Base-by-base conservation (phyloP, 495 filamentous ascomycete species). In the Pyrenula massariospora region DNA sequence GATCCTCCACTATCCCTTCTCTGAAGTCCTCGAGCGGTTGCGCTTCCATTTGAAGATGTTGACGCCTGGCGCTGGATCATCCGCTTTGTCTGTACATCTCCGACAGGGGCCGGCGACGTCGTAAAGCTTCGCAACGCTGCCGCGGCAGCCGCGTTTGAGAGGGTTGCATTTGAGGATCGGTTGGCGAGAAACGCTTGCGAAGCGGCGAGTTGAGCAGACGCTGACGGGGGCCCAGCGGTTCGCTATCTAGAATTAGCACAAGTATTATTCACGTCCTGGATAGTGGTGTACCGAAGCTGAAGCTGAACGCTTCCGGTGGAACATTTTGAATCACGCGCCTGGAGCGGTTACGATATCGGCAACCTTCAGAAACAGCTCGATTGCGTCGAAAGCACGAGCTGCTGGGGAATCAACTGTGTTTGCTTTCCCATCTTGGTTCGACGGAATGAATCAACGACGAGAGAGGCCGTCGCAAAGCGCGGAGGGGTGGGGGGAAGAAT, bases 71-170 rank as follows among this genome's bases (percentile, higher is more conserved):
- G 82, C 60, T 86, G 83, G 56, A 84, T 61, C 65, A 88, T 93
- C 56, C 91, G 87, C 68, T 90, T 95, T 0, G 91, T 95, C 67
- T 91, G 83, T 24, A 94, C 81, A 71, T 91, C 80, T 62, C 82
- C 88, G 47, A 95, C 84, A 20, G 79, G 77, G 12, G 81, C 88
- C 48, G 91, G 91, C 24, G 86, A 84, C 25, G 82, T 81, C 3
- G 89, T 83, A 60, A 84, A 82, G 48, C 84, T 86, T 56, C 86
- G 82, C 49, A 96, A 75, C 20, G 91, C 91, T 20, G 91, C 83
- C 10, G 89, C 89, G 1, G 91, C 91, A 8, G 91, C 91, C 5
- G 91, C 86, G 24, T 84, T 84, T 20, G 91, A 93, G 24, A 96
- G 77, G 47, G 79, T 82, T 56, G 62, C 75, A 63, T 80, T 80